Percentiles rank a stretch among this genome's conserved stretches.
Evolutionary conservation across 305 asterid species (phyloP).

Genomic region (Caryopteris hybrid): DNA sequence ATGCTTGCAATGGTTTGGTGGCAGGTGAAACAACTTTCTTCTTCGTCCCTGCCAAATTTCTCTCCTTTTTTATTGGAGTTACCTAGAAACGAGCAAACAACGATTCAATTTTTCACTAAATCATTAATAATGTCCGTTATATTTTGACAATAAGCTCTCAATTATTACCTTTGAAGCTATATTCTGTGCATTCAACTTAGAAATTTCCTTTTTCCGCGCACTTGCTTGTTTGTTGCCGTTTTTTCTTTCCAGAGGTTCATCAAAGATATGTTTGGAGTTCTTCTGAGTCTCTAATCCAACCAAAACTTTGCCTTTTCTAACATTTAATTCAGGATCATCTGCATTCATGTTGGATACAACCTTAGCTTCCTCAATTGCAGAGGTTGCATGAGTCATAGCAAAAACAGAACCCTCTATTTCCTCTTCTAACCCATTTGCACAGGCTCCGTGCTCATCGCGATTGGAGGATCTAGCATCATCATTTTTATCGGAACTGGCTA

Average conservation of each 20-base stretch:
- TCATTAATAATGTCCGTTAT: background rate
- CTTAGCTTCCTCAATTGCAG: conserved; percentile 26
- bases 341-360: conserved; percentile 25
- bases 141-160: background rate
- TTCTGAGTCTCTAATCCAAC: conserved; percentile 30
- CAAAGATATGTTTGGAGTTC: conserved; percentile 16
- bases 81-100: conserved; percentile 38
- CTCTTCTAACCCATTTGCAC: conserved; percentile 19
- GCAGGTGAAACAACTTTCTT: conserved; percentile 46
- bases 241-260: conserved; percentile 31
- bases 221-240: conserved; percentile 24
- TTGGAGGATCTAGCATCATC: conserved; percentile 15
- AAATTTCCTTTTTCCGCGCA: conserved; percentile 27
- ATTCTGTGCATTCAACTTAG: conserved; percentile 33
- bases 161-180: conserved; percentile 47
- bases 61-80: conserved; percentile 43
- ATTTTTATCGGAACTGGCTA: conserved; percentile 17
- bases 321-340: conserved; percentile 22
- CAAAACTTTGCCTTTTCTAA: conserved; percentile 23
- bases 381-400: conserved; percentile 25
- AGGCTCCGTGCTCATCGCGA: conserved; percentile 16
- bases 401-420: conserved; percentile 26
- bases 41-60: conserved; percentile 24
- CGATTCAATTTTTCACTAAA: conserved; percentile 1
- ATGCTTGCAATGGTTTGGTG: conserved; percentile 39